Evolutionary conservation across 768 basidiomycete species (phyloP).

Genomic region (Termitomyces sp.): DNA sequence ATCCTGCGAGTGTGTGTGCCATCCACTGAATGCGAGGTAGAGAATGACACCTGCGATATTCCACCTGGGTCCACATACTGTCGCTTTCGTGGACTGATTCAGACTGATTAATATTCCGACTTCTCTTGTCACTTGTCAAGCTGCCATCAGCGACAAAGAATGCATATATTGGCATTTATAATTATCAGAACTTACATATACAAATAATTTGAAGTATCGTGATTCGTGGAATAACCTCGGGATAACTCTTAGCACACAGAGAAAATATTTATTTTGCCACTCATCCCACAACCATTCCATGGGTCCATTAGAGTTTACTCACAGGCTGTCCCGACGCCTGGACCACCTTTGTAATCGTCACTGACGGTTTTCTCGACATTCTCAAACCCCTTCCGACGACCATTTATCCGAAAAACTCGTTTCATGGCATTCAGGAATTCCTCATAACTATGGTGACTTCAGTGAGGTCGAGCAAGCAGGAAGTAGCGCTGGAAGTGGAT

Average conservation of each 20-base stretch:
- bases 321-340: slow-evolving; percentile 1
- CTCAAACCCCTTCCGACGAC: not conserved
- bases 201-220: too few relatives aligned
- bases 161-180: too few relatives aligned
- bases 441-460: not conserved
- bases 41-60: not conserved
- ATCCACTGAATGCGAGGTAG: not conserved
- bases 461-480: not conserved
- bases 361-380: not conserved
- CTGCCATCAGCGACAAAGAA: too few relatives aligned
- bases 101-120: too few relatives aligned
- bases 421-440: not conserved
- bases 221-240: too few relatives aligned
- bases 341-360: not conserved
- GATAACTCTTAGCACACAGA: not conserved
- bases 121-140: not conserved
- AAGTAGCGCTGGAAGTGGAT: not conserved
- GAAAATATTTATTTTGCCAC: not conserved
- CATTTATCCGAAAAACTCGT: not conserved
- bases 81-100: not conserved
- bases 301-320: slow-evolving; percentile 1
- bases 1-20: not conserved
- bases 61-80: not conserved
- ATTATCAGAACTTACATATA: too few relatives aligned
- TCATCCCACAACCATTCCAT: slow-evolving; percentile 2